Evolutionary conservation across 2,329 filamentous ascomycete species (phyloP).

Genomic region (Ceratocystis eucalypticola): DNA sequence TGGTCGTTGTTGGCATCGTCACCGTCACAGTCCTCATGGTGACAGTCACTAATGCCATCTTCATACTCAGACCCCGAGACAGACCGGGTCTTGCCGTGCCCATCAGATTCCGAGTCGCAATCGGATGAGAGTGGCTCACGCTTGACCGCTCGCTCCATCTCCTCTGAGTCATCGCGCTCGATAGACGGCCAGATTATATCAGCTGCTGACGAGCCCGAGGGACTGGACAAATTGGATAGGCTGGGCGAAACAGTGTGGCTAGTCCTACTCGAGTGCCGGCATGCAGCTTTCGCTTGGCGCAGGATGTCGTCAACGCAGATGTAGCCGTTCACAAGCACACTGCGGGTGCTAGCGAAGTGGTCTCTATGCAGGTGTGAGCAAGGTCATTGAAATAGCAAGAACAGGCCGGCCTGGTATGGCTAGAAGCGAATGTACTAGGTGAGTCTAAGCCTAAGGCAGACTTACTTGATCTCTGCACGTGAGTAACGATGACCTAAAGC

Average conservation of each 20-base stretch:
- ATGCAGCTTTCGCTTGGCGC: neutral
- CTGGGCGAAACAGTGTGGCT: too few relatives aligned
- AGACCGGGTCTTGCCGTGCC: neutral
- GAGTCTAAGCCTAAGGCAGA: too few relatives aligned
- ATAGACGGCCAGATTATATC: too few relatives aligned
- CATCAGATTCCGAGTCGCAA: neutral
- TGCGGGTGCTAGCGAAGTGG: neutral
- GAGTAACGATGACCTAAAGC: neutral
- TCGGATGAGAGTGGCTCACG: neutral
- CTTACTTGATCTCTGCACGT: neutral
- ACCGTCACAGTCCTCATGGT: too few relatives aligned
- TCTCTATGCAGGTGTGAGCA: neutral
- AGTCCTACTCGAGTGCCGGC: neutral
- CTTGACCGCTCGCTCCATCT: neutral
- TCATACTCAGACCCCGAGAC: too few relatives aligned
- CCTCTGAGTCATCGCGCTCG: too few relatives aligned
- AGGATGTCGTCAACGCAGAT: neutral
- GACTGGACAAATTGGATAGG: too few relatives aligned
- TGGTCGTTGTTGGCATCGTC: too few relatives aligned
- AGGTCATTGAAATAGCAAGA: neutral
- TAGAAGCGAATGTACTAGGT: neutral
- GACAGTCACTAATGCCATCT: too few relatives aligned
- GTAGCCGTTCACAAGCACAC: neutral
- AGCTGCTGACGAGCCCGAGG: too few relatives aligned
- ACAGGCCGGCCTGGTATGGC: neutral